phyloP scores from a whole-genome alignment of 805 yeast genomes.

The Wickerhamiella allomyrinae region DNA sequence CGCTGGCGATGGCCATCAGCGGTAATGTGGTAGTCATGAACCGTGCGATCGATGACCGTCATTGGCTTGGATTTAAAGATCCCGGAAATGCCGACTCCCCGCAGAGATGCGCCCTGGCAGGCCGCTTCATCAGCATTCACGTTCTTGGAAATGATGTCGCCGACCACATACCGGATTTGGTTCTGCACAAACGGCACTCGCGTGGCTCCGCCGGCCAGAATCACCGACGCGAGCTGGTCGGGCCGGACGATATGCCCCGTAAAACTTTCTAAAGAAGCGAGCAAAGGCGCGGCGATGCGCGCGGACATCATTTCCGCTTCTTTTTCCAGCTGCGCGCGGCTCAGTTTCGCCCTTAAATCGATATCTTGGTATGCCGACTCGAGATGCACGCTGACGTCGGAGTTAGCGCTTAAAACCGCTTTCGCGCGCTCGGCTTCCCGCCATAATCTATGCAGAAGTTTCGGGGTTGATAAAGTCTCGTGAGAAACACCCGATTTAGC shows the following conservation, averaged over 20 bases:
- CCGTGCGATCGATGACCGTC: constrained; percentile 40
- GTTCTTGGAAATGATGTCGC: constrained; percentile 53
- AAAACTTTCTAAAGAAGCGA: constrained; percentile 33
- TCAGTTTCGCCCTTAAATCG: constrained; percentile 54
- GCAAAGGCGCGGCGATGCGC: constrained; percentile 39
- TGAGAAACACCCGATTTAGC: constrained; percentile 28
- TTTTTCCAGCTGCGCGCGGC: constrained; percentile 73
- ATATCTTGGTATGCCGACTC: constrained; percentile 62
- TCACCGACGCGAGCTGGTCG: constrained; percentile 43
- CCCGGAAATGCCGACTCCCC: constrained; percentile 63
- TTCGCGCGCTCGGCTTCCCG: constrained; percentile 85
- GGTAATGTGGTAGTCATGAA: constrained; percentile 33
- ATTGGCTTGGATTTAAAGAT: constrained; percentile 52
- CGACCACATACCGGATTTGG: constrained; percentile 34
- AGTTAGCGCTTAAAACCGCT: constrained; percentile 71
- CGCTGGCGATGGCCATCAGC: constrained; percentile 32
- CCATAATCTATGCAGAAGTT: constrained; percentile 52
- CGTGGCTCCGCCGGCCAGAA: constrained; percentile 80
- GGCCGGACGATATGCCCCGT: constrained; percentile 19
- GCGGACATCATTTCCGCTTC: constrained; percentile 25
- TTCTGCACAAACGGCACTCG: constrained; percentile 71
- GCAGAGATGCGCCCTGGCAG: constrained; percentile 75
- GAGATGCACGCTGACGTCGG: constrained; percentile 59
- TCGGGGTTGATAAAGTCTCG: constrained; percentile 31
- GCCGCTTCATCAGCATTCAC: constrained; percentile 95